Conservation (phyloP, 805 yeast species). For the Candida saitoana region DNA sequence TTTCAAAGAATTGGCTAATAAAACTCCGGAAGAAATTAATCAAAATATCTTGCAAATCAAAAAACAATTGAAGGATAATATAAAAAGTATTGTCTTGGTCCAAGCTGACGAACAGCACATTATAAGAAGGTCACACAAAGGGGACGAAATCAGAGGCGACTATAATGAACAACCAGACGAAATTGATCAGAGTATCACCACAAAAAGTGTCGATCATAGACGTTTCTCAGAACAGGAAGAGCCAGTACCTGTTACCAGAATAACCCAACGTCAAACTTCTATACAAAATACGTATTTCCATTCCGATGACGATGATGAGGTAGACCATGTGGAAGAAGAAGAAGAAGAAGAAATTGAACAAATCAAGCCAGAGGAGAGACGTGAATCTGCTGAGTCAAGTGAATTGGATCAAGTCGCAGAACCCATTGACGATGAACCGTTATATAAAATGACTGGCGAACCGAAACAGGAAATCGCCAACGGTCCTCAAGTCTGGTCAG, state of each 20-base stretch:
- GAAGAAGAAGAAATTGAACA: slow-evolving; percentile 9
- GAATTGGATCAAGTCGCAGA: slow-evolving; percentile 15
- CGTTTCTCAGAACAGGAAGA: slow-evolving; percentile 22
- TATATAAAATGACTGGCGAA: slow-evolving; percentile 26
- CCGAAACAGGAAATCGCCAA: slow-evolving; percentile 3
- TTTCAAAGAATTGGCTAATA: slow-evolving; percentile 54
- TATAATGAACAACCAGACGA: slow-evolving; percentile 21
- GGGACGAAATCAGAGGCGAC: slow-evolving; percentile 49
- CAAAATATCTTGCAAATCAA: slow-evolving; percentile 57
- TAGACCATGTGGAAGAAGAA: slow-evolving; percentile 11
- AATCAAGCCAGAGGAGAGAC: slow-evolving; percentile 7
- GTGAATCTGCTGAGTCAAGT: slow-evolving; percentile 9
- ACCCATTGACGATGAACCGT: slow-evolving; percentile 26
- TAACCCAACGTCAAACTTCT: neutral
- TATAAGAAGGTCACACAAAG: slow-evolving; percentile 79
- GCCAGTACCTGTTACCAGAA: neutral
- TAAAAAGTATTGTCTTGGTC: slow-evolving; percentile 41
- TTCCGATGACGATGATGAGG: slow-evolving; percentile 26
- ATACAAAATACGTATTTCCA: slow-evolving; percentile 3
- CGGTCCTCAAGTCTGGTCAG: slow-evolving; percentile 39
- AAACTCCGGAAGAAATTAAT: slow-evolving; percentile 75
- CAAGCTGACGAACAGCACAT: slow-evolving; percentile 52
- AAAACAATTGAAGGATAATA: slow-evolving; percentile 10
- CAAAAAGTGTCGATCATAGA: slow-evolving; percentile 36
- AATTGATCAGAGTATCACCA: slow-evolving; percentile 23